Conservation (phyloP, 352 stramenopile species). For the Phytophthora citricola region DNA sequence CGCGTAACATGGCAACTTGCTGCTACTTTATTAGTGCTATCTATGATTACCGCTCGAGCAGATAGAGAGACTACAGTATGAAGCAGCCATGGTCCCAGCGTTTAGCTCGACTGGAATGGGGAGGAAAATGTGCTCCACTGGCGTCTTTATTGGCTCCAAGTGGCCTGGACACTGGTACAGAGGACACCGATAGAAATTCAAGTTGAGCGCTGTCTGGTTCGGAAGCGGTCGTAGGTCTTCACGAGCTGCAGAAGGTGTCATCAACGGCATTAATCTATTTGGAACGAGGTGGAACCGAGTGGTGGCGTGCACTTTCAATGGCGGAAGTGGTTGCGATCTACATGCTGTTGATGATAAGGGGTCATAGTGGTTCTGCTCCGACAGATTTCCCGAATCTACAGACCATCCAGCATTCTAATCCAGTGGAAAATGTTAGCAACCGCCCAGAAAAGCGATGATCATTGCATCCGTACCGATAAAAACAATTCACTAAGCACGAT, state of each 20-base stretch:
- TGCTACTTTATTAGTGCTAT: background rate
- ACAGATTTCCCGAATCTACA: slow-evolving; percentile 22
- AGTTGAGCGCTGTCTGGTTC: slow-evolving; percentile 1
- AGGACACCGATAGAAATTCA: slow-evolving; percentile 50
- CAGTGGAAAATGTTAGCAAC: slow-evolving; percentile 7
- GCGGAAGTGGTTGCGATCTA: slow-evolving; percentile 33
- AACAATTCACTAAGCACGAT: slow-evolving; percentile 48
- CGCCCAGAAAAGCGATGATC: background rate
- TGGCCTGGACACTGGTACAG: slow-evolving; percentile 43
- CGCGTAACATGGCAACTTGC: too few species aligned
- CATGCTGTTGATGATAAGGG: background rate
- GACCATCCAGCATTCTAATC: slow-evolving; percentile 53
- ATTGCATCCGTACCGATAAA: slow-evolving; percentile 46
- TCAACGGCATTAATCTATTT: slow-evolving; percentile 21
- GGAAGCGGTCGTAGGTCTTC: slow-evolving; percentile 13
- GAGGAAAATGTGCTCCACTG: slow-evolving; percentile 47
- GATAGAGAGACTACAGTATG: too few species aligned
- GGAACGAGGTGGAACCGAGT: slow-evolving; percentile 27
- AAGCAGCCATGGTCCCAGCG: slow-evolving; percentile 27
- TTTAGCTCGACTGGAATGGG: slow-evolving; percentile 37
- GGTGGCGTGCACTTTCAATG: slow-evolving; percentile 35
- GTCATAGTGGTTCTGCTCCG: slow-evolving; percentile 9
- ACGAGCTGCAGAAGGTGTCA: background rate
- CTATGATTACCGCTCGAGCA: slow-evolving; percentile 23
- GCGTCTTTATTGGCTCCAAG: slow-evolving; percentile 33